A percentile compares a stretch with the other conserved stretches of the same genome.
Evolutionary conservation across 129 eudicot genomes (phyloP).

Genomic region (Ambrosia trifida): DNA sequence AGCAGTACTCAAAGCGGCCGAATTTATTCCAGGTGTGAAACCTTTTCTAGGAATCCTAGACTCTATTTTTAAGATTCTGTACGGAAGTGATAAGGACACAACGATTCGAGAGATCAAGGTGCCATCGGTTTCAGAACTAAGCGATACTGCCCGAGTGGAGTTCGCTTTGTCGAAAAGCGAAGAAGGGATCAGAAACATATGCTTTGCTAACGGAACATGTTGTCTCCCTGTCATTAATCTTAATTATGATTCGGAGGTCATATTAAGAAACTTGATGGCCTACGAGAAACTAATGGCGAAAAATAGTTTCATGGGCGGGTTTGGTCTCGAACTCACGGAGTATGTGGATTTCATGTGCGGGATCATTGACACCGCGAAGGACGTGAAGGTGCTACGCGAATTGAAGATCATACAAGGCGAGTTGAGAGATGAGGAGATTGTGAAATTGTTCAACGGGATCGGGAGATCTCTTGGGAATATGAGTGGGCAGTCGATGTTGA

Average conservation of each 20-base stretch:
- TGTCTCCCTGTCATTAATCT: conserved; percentile 41
- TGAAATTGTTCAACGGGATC: conserved; percentile 53
- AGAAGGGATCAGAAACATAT: conserved; percentile 33
- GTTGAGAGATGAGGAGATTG: conserved; percentile 38
- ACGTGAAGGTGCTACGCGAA: conserved; percentile 40
- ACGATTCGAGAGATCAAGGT: conserved; percentile 40
- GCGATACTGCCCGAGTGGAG: conserved; percentile 31
- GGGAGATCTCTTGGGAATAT: conserved; percentile 36
- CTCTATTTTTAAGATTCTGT: background rate
- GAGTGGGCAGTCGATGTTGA: conserved; percentile 21
- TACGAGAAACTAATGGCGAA: conserved; percentile 36
- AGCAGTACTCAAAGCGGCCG: background rate
- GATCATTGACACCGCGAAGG: conserved; percentile 40
- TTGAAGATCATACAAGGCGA: conserved; percentile 35
- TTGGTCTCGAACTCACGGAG: conserved; percentile 34
- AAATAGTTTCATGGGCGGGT: conserved; percentile 20
- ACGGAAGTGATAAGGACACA: background rate
- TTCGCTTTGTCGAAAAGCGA: conserved; percentile 15
- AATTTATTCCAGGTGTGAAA: conserved; percentile 3
- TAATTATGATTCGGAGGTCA: conserved; percentile 37
- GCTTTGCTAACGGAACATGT: conserved; percentile 11
- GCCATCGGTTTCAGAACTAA: conserved; percentile 51
- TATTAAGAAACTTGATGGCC: conserved; percentile 52
- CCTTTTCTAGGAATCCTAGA: conserved; percentile 12
- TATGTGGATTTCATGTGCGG: conserved; percentile 62